Conservation (phyloP, 2,329 filamentous ascomycete species). For the Coleophoma cylindrospora region DNA sequence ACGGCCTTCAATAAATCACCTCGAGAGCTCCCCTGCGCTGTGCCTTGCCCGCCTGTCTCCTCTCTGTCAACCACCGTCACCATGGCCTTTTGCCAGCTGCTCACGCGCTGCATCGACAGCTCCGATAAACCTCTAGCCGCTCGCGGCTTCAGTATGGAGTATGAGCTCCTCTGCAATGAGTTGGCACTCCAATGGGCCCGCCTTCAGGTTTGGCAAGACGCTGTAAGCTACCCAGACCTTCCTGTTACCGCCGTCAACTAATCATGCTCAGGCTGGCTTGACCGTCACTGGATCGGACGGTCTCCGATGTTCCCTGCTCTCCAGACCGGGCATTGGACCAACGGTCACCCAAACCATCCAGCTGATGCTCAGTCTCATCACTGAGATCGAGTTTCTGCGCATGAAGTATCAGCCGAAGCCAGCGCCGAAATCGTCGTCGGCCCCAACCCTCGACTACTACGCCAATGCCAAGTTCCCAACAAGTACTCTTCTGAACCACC, state of each 20-base stretch:
- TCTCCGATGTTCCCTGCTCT: slow-evolving; percentile 7
- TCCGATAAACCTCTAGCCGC: slow-evolving; percentile 12
- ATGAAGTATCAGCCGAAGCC: slow-evolving; percentile 13
- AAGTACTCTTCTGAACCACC: background rate
- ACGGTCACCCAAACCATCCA: slow-evolving; percentile 13
- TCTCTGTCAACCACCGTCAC: slow-evolving; percentile 2
- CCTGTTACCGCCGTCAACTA: background rate
- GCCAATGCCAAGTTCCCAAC: slow-evolving; percentile 1
- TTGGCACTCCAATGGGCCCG: slow-evolving; percentile 16
- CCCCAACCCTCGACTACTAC: slow-evolving; percentile 1
- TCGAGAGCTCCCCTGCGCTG: no score
- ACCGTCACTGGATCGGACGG: slow-evolving; percentile 5
- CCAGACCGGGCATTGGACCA: slow-evolving; percentile 10
- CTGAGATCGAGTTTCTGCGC: slow-evolving; percentile 15
- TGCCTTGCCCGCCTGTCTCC: background rate
- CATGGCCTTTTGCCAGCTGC: slow-evolving; percentile 8
- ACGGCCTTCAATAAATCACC: background rate
- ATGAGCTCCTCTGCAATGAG: slow-evolving; percentile 17
- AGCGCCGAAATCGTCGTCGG: background rate
- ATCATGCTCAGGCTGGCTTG: slow-evolving; percentile 11
- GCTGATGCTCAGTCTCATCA: slow-evolving; percentile 11
- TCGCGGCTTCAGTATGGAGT: slow-evolving; percentile 16
- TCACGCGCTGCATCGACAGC: slow-evolving; percentile 8
- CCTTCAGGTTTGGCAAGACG: slow-evolving; percentile 17
- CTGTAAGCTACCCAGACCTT: slow-evolving; percentile 7